Conservation (phyloP, 805 yeast genomes). For the Yarrowia keelungensis region DNA sequence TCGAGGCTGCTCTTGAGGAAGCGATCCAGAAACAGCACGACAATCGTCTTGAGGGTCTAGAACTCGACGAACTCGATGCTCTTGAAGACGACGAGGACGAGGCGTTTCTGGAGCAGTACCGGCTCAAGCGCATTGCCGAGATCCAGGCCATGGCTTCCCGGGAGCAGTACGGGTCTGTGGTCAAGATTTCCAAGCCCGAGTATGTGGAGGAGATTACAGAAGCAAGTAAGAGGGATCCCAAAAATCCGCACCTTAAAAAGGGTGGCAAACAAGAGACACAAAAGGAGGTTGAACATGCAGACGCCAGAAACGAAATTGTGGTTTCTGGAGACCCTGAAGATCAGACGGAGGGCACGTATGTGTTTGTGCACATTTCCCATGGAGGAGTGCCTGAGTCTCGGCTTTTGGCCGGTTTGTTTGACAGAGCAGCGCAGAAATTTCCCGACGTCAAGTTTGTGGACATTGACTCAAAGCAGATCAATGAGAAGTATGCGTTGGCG, state of each 20-base stretch:
- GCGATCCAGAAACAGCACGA: conserved; percentile 82
- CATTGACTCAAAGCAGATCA: conserved; percentile 88
- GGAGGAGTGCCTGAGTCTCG: conserved; percentile 72
- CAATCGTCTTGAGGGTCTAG: conserved; percentile 77
- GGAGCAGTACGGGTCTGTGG: conserved; percentile 74
- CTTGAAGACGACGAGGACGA: conserved; percentile 89
- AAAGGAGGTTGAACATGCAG: background rate
- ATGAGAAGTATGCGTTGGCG: conserved; percentile 87
- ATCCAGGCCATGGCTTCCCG: conserved; percentile 63
- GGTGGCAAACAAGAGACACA: background rate
- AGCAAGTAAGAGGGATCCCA: conserved; percentile 57
- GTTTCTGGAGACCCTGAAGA: conserved; percentile 11
- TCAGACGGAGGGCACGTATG: conserved; percentile 55
- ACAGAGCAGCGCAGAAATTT: conserved; percentile 67
- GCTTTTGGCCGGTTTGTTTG: conserved; percentile 65
- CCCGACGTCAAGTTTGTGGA: conserved; percentile 89
- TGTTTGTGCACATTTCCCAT: conserved; percentile 77
- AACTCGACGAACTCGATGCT: conserved; percentile 81
- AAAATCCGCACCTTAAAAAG: conserved; percentile 16
- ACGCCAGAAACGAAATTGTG: conserved; percentile 24
- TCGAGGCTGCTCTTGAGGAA: conserved; percentile 87
- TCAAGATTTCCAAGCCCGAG: conserved; percentile 84
- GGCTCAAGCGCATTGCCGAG: conserved; percentile 78
- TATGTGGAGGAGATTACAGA: conserved; percentile 85
- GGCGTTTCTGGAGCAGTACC: conserved; percentile 73